Conservation (phyloP, 2,329 filamentous ascomycete genomes). For the Emergomyces orientalis region DNA sequence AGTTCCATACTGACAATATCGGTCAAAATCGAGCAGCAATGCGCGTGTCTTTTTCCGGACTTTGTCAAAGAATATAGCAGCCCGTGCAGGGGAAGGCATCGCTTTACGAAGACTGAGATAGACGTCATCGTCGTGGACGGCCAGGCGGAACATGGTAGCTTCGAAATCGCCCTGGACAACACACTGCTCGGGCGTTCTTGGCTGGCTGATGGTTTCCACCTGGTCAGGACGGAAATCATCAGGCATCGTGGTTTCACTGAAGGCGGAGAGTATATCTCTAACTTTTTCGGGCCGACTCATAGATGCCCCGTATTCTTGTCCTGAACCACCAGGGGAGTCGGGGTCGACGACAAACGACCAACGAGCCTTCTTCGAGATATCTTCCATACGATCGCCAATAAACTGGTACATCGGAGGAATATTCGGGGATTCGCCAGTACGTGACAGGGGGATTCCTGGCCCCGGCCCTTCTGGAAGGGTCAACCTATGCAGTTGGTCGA, state of each 20-base stretch:
- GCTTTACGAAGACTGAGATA: constrained; percentile 35
- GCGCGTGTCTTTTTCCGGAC: constrained; percentile 27
- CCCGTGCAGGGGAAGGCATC: constrained; percentile 35
- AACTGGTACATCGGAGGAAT: constrained; percentile 26
- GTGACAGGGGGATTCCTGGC: constrained; percentile 24
- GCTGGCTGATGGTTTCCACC: constrained; percentile 25
- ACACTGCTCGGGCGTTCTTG: constrained; percentile 33
- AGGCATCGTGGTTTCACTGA: constrained; percentile 27
- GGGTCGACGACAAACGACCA: constrained; percentile 29
- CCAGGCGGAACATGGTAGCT: constrained; percentile 38
- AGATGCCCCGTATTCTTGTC: constrained; percentile 16
- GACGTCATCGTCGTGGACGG: constrained; percentile 36
- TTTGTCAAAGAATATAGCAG: constrained; percentile 39
- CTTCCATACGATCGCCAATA: constrained; percentile 26
- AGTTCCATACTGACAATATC: constrained; percentile 30
- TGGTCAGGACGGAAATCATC: constrained; percentile 36
- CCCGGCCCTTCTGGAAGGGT: constrained; percentile 24
- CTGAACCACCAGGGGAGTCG: constrained; percentile 10
- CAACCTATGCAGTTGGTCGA: constrained; percentile 33
- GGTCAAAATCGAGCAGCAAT: constrained; percentile 32
- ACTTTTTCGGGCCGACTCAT: constrained; percentile 33
- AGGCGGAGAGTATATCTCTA: constrained; percentile 40
- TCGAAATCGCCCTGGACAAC: constrained; percentile 38
- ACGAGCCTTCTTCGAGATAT: constrained; percentile 25
- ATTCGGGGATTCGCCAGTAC: constrained; percentile 25